Evolutionary conservation across 2,329 filamentous ascomycete species (phyloP).

Genomic region (Dactylella cylindrospora): DNA sequence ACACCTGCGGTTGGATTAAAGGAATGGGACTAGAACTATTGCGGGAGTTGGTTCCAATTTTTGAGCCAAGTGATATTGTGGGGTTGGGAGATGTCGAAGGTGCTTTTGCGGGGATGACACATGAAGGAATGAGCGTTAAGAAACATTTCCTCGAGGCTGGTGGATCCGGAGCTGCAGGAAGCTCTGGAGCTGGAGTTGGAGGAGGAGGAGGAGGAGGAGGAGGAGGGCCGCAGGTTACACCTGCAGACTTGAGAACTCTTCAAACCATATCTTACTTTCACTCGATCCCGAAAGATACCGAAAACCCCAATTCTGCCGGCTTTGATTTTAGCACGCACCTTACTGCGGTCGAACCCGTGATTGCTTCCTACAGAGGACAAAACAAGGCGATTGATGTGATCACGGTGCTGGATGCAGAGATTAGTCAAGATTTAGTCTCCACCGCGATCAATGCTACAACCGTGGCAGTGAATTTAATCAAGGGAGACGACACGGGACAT

Average conservation of each 20-base stretch:
- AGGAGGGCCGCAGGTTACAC: slow-evolving; percentile 54
- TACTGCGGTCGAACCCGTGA: slow-evolving; percentile 61
- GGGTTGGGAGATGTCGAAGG: slow-evolving; percentile 38
- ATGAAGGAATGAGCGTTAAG: slow-evolving; percentile 5
- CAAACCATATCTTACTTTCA: slow-evolving; percentile 82
- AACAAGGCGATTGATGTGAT: slow-evolving; percentile 64
- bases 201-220: slow-evolving; percentile 59
- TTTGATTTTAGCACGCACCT: slow-evolving; percentile 57
- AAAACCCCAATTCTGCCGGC: slow-evolving; percentile 25
- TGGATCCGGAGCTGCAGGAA: slow-evolving; percentile 10
- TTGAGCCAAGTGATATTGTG: slow-evolving; percentile 64
- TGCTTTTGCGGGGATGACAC: slow-evolving; percentile 28
- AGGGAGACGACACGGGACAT: slow-evolving; percentile 53
- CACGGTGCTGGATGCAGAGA: slow-evolving; percentile 67
- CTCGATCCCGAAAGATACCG: slow-evolving; percentile 29
- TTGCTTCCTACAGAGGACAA: slow-evolving; percentile 62
- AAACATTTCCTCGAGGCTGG: slow-evolving; percentile 9
- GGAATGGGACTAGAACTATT: slow-evolving; percentile 70
- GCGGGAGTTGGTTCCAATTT: slow-evolving; percentile 58
- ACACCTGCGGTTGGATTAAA: slow-evolving; percentile 73
- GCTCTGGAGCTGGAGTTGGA: slow-evolving; percentile 54
- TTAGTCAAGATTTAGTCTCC: slow-evolving; percentile 60
- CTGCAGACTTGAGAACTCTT: slow-evolving; percentile 69
- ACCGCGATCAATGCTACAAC: slow-evolving; percentile 71
- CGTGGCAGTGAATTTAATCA: slow-evolving; percentile 66